Conservation (phyloP, 306 rosid genomes). For the Argentina anserina region DNA sequence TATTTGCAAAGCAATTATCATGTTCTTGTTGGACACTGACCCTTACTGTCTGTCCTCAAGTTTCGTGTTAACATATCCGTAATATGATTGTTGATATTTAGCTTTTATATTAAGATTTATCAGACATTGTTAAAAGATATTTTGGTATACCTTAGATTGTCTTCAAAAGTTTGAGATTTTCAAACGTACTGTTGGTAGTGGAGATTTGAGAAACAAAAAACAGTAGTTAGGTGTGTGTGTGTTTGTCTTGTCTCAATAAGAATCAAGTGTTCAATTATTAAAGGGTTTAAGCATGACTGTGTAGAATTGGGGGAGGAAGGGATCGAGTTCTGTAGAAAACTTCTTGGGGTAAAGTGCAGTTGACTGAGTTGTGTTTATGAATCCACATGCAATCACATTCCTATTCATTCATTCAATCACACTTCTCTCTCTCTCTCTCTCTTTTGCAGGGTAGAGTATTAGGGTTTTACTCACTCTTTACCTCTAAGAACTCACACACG, state of each 20-base stretch:
- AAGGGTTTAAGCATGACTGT: conserved; percentile 10
- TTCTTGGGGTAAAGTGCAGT: conserved; percentile 51
- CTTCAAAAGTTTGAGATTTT: neutral
- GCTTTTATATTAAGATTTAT: too few species aligned
- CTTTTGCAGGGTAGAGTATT: conserved; percentile 14
- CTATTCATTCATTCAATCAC: conserved; percentile 6
- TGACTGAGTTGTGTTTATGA: conserved; percentile 46
- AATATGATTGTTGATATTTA: neutral
- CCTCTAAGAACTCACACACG: conserved; percentile 40
- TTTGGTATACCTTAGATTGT: neutral
- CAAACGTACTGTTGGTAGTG: neutral
- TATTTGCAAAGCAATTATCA: neutral
- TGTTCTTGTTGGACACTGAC: neutral
- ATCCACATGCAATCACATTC: conserved; percentile 71
- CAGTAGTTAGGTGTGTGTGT: neutral
- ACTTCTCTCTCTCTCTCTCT: conserved; percentile 32
- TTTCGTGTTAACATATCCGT: neutral
- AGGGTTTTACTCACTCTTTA: neutral
- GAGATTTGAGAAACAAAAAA: neutral
- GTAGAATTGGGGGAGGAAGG: conserved; percentile 2
- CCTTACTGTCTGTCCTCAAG: neutral
- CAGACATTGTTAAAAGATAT: neutral
- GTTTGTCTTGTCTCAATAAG: conserved; percentile 9
- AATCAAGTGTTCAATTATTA: conserved; percentile 8
- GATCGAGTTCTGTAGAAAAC: conserved; percentile 37